Base-by-base conservation (phyloP, 2,329 filamentous ascomycete species). In the Cladosporium sp. region DNA sequence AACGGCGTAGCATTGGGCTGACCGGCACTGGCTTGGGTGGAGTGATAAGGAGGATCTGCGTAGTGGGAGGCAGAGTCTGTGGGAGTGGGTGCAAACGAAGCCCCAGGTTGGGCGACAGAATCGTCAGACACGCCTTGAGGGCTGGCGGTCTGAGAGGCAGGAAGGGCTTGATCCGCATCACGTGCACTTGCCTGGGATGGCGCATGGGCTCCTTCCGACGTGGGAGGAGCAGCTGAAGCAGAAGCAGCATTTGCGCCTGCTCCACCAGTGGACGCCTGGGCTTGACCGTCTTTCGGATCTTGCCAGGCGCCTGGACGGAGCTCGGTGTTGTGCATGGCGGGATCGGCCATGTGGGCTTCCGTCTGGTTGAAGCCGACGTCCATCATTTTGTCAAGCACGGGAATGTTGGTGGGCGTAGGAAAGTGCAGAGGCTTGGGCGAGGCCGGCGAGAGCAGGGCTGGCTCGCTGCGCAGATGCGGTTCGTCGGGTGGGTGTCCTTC, bases 351-450 rank as follows among this genome's bases (percentile, higher is more conserved):
- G 65, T 80, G 79, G 55, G 76, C 77, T 48, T 81, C 75, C 50
- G 81, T 81, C 66, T 85, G 82, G 69, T 84, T 83, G 74, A 86
- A 85, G 59, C 78, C 72, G 49, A 82, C 81, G 69, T 88, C 83
- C 78, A 82, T 87, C 70, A 86, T 83, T 64, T 84, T 82, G 64
- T 83, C 78, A 62, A 87, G 73, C 49, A 88, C 78, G 51, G 84
- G 82, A 53, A 87, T 85, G 58, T 81, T 84, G 59, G 81, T 77
- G 47, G 83, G 82, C 67, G 84, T 79, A 57, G 83, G 78, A 57
- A 83, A 73, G 68, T 86, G 82, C 60, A 86, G 69, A 58, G 84
- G 84, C 60, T 83, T 82, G 62, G 85, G 85, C 65, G 83, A 86
- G 63, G 85, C 80, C 56, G 85, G 84, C 63, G 82, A 85, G 62